Base-by-base conservation (phyloP, 805 yeast species). In the Saccharomyces eubayanus region DNA sequence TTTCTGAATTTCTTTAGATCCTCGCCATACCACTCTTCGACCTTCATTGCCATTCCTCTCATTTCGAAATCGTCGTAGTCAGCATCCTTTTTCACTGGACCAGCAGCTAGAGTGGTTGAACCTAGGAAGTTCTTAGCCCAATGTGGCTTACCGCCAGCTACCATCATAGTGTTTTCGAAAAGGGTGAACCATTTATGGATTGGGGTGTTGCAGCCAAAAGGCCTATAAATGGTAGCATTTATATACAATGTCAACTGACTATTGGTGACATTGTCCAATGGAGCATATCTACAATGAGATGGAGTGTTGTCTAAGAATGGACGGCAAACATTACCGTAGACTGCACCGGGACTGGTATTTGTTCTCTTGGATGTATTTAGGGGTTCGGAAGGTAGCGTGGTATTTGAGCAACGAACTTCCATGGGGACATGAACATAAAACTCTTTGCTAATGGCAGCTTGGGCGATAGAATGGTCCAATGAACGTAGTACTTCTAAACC, bases 101-200 rank as follows among this genome's bases (percentile, higher is more conserved):
- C 61, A 6, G 65, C 64, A 6, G 70, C 68, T 61, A 67, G 60
- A 11, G 72, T 69, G 2, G 65, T 62, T 2, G 79, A 72, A 1
- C 96, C 96, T 53, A 87, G 74, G 69, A 89, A 92, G 70, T 90
- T 91, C 75, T 92, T 92, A 16, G 99, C 99, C 99, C 99, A 92
- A 70, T 92, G 99, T 1, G 99, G 99, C 68, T 84, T 87, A 47
- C 99, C 99, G 40, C 87, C 90, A 29, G 86, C 90, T 28, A 81
- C 82, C 50, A 77, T 77, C 77, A 91, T 75, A 1, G 89, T 80
- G 51, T 80, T 79, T 71, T 92, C 99, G 69, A 92, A 92, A n/a
- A 77, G 74, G 50, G 79, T 78, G 71, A 80, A 92, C 97, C 97
- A 92, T 59, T 81, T 77, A 48, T 80, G 82, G 36, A 89, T 82